Conservation (phyloP, 176 grass and related monocot genomes). For the Oryza glumipatula region DNA sequence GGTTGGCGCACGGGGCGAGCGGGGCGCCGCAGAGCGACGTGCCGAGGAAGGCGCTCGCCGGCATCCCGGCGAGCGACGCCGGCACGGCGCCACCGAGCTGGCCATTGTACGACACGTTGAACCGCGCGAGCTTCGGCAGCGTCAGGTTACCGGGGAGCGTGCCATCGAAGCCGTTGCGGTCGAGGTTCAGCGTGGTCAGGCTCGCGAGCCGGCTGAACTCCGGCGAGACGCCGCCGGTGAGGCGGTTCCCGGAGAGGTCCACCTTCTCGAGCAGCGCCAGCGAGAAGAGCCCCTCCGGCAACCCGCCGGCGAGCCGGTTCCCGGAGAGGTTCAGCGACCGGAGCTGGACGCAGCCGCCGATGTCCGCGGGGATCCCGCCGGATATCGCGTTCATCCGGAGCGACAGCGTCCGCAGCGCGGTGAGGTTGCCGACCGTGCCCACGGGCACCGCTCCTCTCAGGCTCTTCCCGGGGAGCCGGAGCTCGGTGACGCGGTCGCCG, state of each 20-base stretch:
- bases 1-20: conserved; percentile 34
- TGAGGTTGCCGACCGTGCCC: conserved; percentile 78
- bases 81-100: conserved; percentile 62
- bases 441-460: conserved; percentile 48
- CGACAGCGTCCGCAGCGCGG: conserved; percentile 61
- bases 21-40: conserved; percentile 54
- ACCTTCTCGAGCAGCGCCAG: conserved; percentile 52
- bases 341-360: conserved; percentile 51
- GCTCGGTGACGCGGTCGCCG: conserved; percentile 48
- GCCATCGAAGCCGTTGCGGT: conserved; percentile 52
- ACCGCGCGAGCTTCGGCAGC: conserved; percentile 29
- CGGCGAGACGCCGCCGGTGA: conserved; percentile 50
- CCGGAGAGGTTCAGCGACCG: conserved; percentile 28
- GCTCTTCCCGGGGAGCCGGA: conserved; percentile 51
- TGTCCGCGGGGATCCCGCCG: conserved; percentile 61
- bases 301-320: conserved; percentile 49
- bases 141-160: conserved; percentile 38
- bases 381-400: conserved; percentile 68
- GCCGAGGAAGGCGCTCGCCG: conserved; percentile 53
- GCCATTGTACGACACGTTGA: conserved; percentile 78
- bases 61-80: conserved; percentile 38
- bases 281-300: conserved; percentile 63
- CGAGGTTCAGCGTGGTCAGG: conserved; percentile 54
- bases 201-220: conserved; percentile 49
- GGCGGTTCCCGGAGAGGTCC: conserved; percentile 53